A percentile compares a stretch with the other conserved stretches of the same genome.
phyloP scores from a whole-genome alignment of 768 basidiomycete genomes.

The Russula sp. region DNA sequence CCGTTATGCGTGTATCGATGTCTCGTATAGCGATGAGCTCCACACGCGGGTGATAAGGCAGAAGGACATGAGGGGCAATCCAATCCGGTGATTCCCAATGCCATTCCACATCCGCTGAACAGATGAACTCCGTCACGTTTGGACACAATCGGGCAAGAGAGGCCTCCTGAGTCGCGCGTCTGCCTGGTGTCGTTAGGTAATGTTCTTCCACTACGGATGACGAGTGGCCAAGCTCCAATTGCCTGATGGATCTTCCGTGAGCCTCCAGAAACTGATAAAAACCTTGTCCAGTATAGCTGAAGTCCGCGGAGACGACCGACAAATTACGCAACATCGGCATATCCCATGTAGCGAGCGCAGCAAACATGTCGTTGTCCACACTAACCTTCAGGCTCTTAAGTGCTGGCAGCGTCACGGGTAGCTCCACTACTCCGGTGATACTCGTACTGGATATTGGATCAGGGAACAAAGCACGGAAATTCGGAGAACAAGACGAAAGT shows the following conservation, averaged over 20 bases:
- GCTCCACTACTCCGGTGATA: slow-evolving; percentile 19
- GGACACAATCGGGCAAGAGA: slow-evolving; percentile 67
- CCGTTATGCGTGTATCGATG: slow-evolving; percentile 55
- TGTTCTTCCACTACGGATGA: slow-evolving; percentile 62
- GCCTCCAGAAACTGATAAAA: slow-evolving; percentile 60
- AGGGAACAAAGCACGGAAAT: slow-evolving; percentile 34
- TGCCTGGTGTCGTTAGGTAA: slow-evolving; percentile 45
- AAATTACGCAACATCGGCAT: slow-evolving; percentile 60
- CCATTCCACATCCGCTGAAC: slow-evolving; percentile 74
- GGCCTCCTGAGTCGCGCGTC: slow-evolving; percentile 28
- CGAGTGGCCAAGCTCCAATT: slow-evolving; percentile 70
- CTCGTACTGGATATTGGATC: slow-evolving; percentile 11
- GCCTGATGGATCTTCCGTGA: slow-evolving; percentile 54
- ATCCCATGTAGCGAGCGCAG: slow-evolving; percentile 57
- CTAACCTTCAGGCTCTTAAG: slow-evolving; percentile 65
- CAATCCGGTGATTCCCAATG: slow-evolving; percentile 75
- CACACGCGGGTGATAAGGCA: slow-evolving; percentile 56
- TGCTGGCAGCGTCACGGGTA: slow-evolving; percentile 48
- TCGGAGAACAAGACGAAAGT: slow-evolving; percentile 51
- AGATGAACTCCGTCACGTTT: slow-evolving; percentile 62
- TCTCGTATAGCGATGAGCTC: slow-evolving; percentile 68
- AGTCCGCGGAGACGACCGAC: slow-evolving; percentile 65
- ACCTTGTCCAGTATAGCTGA: slow-evolving; percentile 59
- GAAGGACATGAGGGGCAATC: slow-evolving; percentile 71
- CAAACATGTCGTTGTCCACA: slow-evolving; percentile 66